phyloP scores from a whole-genome alignment of 2,329 filamentous ascomycete genomes.

The Sordariomycetes sp. region DNA sequence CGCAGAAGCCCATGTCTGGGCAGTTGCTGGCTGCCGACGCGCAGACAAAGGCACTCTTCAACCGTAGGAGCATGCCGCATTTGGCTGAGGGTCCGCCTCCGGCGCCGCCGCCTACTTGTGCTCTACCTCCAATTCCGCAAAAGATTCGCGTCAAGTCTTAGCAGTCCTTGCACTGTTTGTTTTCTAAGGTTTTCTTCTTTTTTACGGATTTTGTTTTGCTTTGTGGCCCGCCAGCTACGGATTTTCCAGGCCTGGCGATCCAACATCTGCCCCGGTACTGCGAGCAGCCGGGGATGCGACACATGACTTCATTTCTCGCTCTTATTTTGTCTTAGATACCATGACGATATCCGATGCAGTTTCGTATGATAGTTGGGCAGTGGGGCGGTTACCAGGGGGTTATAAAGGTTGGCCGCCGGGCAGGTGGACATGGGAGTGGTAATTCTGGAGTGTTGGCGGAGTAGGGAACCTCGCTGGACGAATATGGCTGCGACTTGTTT shows the following conservation, averaged over 20 bases:
- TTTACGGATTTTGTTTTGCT: neutral
- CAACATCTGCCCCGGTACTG: neutral
- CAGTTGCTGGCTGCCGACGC: neutral
- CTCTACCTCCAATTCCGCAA: slow-evolving; percentile 37
- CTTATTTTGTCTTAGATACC: slow-evolving; percentile 1
- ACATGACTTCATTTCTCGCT: neutral
- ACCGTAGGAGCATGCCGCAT: slow-evolving; percentile 36
- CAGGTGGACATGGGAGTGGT: neutral
- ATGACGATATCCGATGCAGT: neutral
- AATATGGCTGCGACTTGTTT: neutral
- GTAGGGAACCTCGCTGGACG: neutral
- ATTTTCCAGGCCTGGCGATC: neutral
- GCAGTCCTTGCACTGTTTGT: neutral
- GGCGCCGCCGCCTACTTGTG: slow-evolving; percentile 38
- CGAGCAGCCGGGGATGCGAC: neutral
- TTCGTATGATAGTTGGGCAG: neutral
- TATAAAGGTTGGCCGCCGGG: neutral
- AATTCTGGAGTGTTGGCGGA: neutral
- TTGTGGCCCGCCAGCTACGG: neutral
- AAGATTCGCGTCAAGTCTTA: slow-evolving; percentile 9
- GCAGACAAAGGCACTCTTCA: slow-evolving; percentile 10
- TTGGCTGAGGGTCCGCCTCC: slow-evolving; percentile 36
- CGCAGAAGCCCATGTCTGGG: neutral
- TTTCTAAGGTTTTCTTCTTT: neutral
- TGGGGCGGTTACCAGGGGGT: neutral